These are phyloP conservation scores for Plantago rigida DNA, from an alignment of 305 asterid species.

Conservation along the genomic window DNA sequence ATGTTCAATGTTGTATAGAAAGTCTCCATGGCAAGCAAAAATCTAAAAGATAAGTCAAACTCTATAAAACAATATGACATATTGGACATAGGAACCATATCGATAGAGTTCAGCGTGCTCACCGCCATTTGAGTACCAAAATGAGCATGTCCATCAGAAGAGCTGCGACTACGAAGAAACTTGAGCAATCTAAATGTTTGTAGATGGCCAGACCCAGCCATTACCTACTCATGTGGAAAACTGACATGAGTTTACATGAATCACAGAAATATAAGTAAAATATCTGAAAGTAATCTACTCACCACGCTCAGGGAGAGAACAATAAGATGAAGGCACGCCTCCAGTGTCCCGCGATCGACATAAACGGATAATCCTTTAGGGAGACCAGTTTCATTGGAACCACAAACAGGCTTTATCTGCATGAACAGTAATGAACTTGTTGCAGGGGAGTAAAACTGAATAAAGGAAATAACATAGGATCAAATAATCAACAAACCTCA, in stretches of 20 bases:
- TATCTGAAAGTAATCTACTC: slow-evolving; percentile 26
- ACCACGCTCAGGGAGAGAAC: slow-evolving; percentile 94
- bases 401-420: slow-evolving; percentile 81
- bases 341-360: slow-evolving; percentile 88
- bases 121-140: slow-evolving; percentile 89
- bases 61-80: background rate
- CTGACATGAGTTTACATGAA: slow-evolving; percentile 20
- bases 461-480: slow-evolving; percentile 16
- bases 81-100: slow-evolving; percentile 9
- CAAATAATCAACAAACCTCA: slow-evolving; percentile 52
- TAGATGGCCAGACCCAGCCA: slow-evolving; percentile 98
- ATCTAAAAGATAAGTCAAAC: background rate
- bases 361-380: slow-evolving; percentile 69
- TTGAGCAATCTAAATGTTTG: slow-evolving; percentile 72
- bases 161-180: slow-evolving; percentile 72
- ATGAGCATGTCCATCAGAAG: slow-evolving; percentile 63
- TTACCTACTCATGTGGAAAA: slow-evolving; percentile 52
- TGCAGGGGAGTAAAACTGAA: slow-evolving; percentile 8
- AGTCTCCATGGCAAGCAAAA: background rate
- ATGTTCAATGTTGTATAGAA: no score
- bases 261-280: background rate
- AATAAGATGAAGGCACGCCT: slow-evolving; percentile 89
- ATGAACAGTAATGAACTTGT: slow-evolving; percentile 24
- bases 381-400: slow-evolving; percentile 41
- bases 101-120: slow-evolving; percentile 36